Evolutionary conservation across 2,329 filamentous ascomycete genomes (phyloP).

Genomic region (Trichoderma arundinaceum): DNA sequence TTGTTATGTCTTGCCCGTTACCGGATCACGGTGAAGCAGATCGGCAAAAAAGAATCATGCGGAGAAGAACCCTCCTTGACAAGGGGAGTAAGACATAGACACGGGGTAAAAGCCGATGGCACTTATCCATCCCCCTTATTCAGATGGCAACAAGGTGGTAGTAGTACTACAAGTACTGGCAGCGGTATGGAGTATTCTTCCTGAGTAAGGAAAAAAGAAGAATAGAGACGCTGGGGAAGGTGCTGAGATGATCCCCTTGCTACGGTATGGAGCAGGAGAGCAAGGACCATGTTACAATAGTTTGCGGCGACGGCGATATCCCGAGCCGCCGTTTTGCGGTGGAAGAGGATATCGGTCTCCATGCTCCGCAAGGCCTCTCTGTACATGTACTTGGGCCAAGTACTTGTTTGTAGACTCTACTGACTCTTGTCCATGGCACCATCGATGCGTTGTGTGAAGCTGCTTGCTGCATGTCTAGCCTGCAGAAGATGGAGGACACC

Average conservation of each 20-base stretch:
- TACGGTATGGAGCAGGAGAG: neutral
- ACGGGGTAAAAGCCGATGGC: no score
- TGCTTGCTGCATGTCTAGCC: no score
- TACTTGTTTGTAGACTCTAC: neutral
- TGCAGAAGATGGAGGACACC: no score
- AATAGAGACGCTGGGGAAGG: neutral
- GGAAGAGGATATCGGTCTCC: constrained; percentile 14
- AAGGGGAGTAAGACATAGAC: neutral
- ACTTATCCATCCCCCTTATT: no score
- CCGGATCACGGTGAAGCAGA: constrained; percentile 25
- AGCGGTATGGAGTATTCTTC: neutral
- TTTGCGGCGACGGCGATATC: constrained; percentile 21
- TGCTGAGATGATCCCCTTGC: constrained; percentile 3
- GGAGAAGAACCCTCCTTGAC: constrained; percentile 15
- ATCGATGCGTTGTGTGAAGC: no score
- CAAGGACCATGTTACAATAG: neutral
- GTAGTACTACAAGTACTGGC: no score
- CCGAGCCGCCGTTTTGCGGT: neutral
- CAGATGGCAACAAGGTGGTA: no score
- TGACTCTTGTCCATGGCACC: neutral
- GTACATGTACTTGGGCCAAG: neutral
- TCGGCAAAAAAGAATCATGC: neutral
- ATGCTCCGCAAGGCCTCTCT: neutral
- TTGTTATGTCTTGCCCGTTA: constrained; percentile 8
- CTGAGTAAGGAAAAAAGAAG: constrained; percentile 2